Percentiles rank a stretch among this genome's conserved stretches.
These are phyloP conservation scores for Hypomyces perniciosus DNA, from an alignment of 2,329 filamentous ascomycete genomes.

Conservation along the genomic window DNA sequence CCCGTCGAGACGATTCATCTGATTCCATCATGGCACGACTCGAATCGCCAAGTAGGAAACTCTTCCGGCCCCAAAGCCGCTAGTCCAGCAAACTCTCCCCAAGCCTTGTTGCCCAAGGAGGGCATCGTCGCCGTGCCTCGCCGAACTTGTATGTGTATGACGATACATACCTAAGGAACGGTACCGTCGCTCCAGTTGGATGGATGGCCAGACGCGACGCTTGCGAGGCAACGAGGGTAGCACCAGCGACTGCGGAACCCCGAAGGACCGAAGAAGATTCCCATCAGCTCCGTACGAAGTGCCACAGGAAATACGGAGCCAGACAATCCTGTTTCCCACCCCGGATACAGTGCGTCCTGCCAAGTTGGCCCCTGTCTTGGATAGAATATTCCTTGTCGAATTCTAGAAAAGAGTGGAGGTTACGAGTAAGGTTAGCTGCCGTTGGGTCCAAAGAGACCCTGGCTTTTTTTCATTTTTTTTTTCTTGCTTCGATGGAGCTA, in stretches of 20 bases:
- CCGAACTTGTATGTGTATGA: too few relatives aligned
- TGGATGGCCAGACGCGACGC: too few relatives aligned
- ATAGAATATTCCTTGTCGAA: neutral
- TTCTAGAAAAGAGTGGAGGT: neutral
- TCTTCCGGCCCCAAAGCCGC: slow-evolving; percentile 6
- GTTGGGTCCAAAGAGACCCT: neutral
- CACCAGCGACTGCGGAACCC: too few relatives aligned
- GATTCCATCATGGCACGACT: neutral
- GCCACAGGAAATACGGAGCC: neutral
- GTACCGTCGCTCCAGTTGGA: too few relatives aligned
- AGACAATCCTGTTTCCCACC: neutral
- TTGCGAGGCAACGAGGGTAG: too few relatives aligned
- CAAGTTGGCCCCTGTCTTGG: neutral
- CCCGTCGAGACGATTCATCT: too few relatives aligned
- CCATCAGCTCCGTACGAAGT: too few relatives aligned
- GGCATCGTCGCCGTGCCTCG: neutral
- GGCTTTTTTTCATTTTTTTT: neutral
- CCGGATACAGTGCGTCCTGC: neutral
- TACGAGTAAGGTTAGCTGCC: neutral
- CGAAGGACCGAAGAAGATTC: too few relatives aligned
- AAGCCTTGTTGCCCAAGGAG: slow-evolving; percentile 7
- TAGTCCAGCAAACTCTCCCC: slow-evolving; percentile 7
- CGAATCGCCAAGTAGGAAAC: slow-evolving; percentile 3
- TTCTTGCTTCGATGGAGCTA: neutral
- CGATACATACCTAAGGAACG: too few relatives aligned